Evolutionary conservation across 2,329 filamentous ascomycete species (phyloP).

Genomic region (Paraphoma sp.): DNA sequence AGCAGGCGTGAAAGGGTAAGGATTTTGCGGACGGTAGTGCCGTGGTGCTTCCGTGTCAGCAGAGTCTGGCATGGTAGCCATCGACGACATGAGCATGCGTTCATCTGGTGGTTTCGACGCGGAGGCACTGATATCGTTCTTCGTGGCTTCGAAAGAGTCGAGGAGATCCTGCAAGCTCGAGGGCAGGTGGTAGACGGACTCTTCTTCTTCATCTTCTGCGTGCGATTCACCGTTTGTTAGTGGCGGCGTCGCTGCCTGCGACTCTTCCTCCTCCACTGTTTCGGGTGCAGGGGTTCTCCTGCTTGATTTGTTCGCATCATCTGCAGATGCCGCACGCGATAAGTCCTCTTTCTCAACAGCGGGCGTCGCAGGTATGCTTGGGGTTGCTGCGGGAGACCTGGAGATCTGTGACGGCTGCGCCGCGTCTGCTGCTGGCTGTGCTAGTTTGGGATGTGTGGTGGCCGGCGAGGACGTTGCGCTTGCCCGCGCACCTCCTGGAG

Average conservation of each 20-base stretch:
- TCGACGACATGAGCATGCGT: slow-evolving; percentile 77
- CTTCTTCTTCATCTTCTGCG: slow-evolving; percentile 65
- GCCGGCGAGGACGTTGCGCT: slow-evolving; percentile 65
- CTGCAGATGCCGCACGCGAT: slow-evolving; percentile 38
- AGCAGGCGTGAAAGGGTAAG: slow-evolving; percentile 74
- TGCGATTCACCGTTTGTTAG: slow-evolving; percentile 62
- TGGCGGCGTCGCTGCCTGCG: slow-evolving; percentile 45
- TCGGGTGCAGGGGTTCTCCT: slow-evolving; percentile 39
- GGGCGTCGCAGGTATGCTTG: slow-evolving; percentile 54
- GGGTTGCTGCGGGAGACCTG: slow-evolving; percentile 59
- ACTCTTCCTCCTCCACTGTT: slow-evolving; percentile 42
- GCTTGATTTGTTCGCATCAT: slow-evolving; percentile 35
- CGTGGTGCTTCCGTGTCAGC: slow-evolving; percentile 82
- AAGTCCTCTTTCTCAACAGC: slow-evolving; percentile 53
- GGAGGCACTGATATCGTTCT: slow-evolving; percentile 68
- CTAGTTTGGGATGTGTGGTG: slow-evolving; percentile 48
- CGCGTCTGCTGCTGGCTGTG: slow-evolving; percentile 48
- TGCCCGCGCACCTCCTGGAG: slow-evolving; percentile 60
- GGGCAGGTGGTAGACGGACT: slow-evolving; percentile 92
- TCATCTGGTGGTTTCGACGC: slow-evolving; percentile 69
- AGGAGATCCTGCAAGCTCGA: slow-evolving; percentile 87
- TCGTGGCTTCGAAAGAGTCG: slow-evolving; percentile 86
- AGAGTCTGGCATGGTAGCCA: slow-evolving; percentile 74
- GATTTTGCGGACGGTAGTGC: slow-evolving; percentile 83
- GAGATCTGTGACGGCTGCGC: slow-evolving; percentile 47